Evolutionary conservation across 306 rosid genomes (phyloP), one percentile per base, ranked within the genome.

Genomic region (Cicer chorassanicum): DNA sequence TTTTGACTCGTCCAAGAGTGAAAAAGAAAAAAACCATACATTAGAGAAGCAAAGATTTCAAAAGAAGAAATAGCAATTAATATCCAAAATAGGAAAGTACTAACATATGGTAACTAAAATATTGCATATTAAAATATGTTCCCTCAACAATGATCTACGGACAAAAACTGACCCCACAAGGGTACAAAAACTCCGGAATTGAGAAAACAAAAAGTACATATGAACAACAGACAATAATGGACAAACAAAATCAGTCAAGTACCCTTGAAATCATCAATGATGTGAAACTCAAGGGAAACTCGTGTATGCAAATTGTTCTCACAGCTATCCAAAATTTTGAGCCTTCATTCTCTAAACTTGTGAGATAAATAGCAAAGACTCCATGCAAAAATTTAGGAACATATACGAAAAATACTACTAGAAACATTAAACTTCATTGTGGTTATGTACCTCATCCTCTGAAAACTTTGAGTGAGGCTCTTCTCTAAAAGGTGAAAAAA

Each of bases 241-340:
- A 49, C 43, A 79, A 79, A 70, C 79, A 78, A 68, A 72, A 84
- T 71, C 88, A 71, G 77, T 80, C 29, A 63, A 78, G 79, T 29
- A 71, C 83, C 82, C 81, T 63, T 57, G 77, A 82, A 80, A 29
- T 29, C 34, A 29, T 29, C 67, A 70, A 73, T 59, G 65, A 70
- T 69, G 80, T 43, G 68, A 70, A 69, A 5, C 76, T 70, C 74
- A 65, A 68, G 55, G 83, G 79, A 80, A 80, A 70, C 82, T 72
- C 4, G 34, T 29, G 34, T 14, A n/a, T 6, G 70, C 83, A 84
- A 85, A 81, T 12, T 65, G 80, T 75, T 39, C 54, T 80, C 82
- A 80, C 65, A 68, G 76, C 76, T 82, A 86, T 61, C 86, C 90
- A 91, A 91, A 91, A 89, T 76, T 89, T 87, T 70, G 77, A 83